These are phyloP conservation scores for Sporothrix euskadiensis DNA, from an alignment of 2,329 filamentous ascomycete species.

Conservation along the genomic window DNA sequence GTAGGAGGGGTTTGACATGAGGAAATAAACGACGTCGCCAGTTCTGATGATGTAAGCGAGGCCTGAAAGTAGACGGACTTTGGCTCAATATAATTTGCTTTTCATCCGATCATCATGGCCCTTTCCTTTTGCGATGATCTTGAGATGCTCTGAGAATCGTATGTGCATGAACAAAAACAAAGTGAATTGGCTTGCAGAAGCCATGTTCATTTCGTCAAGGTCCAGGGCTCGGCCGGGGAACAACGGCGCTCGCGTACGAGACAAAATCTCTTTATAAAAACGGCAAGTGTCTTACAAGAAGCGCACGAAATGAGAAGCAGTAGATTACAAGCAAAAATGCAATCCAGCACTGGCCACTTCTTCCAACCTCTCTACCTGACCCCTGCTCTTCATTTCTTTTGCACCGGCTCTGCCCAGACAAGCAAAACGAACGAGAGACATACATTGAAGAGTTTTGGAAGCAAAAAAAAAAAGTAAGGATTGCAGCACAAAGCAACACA, in stretches of 20 bases:
- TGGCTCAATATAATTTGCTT: too few species aligned
- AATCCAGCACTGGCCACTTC: background rate
- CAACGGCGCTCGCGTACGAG: background rate
- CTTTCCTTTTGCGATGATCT: background rate
- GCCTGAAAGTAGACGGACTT: too few species aligned
- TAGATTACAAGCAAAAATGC: background rate
- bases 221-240: background rate
- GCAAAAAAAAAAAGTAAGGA: background rate
- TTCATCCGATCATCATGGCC: background rate
- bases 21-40: background rate
- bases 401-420: background rate
- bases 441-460: background rate
- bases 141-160: background rate
- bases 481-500: background rate
- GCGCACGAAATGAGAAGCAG: background rate
- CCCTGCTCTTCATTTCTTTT: background rate
- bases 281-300: background rate
- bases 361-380: background rate
- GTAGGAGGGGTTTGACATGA: background rate
- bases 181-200: background rate
- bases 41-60: background rate
- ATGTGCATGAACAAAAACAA: background rate
- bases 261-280: background rate
- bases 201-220: background rate
- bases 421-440: constrained; percentile 11